Base-by-base conservation (phyloP, 257 asterid genomes). In the Penstemon eatonii region DNA sequence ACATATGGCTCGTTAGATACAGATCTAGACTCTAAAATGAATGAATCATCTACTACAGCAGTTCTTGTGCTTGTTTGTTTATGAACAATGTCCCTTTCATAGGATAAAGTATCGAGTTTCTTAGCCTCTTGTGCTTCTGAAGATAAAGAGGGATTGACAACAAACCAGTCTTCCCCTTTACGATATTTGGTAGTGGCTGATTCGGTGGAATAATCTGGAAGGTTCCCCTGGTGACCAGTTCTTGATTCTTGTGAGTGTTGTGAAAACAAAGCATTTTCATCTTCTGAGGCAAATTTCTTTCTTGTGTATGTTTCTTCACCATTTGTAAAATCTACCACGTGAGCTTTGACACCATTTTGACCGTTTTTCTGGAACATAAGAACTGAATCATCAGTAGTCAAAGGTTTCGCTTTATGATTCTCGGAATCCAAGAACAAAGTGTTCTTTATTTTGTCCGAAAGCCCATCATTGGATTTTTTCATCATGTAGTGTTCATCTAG, bases 91-190 rank as follows among this genome's bases (percentile, higher is more conserved):
- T 68, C 81, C 41, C 63, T 71, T 64, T 74, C 66, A 25, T 53
- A 71, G 56, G 87, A 59, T 67, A 66, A 57, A 56, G 73, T 19
- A 54, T 63, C 80, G 5, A 57, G 81, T 47, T 25, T 25, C 33
- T 69, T 72, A 49, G 70, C 43, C 36, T 72, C 85, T 5, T 39
- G 80, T 4, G 60, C 56, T 58, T 56, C 76, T 13, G 67, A 60
- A 70, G 71, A 68, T 60, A 79, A 82, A 3, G 84, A 78, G 15
- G 79, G 78, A 71, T 86, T 83, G 7, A 62, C 85, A 11, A 78
- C 69, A 56, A 84, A 83, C 92, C 92, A 86, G 68, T 90, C 96
- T 75, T 86, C 90, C 37, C 72, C 84, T 50, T 72, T 75, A 40
- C 79, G 76, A 67, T 44, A 84, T 68, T 78, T 79, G 19, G 81